A percentile compares a stretch with the other conserved stretches of the same genome.
These are phyloP conservation scores for Microdochium trichocladiopsis DNA, from an alignment of 2,329 filamentous ascomycete species.

Conservation along the genomic window DNA sequence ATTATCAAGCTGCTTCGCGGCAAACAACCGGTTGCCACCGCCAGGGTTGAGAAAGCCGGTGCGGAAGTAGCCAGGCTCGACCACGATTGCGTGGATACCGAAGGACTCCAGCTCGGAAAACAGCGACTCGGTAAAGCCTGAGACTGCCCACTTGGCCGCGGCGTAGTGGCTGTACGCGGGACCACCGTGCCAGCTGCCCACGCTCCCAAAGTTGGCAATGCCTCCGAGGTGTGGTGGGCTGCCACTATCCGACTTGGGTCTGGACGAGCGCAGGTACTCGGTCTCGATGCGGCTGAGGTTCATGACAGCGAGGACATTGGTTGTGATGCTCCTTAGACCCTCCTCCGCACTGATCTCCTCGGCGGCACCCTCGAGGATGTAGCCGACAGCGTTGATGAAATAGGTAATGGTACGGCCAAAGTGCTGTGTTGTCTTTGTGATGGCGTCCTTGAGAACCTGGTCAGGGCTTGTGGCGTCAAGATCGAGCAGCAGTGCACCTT, in stretches of 20 bases:
- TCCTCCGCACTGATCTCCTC: slow-evolving; percentile 29
- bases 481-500: slow-evolving; percentile 32
- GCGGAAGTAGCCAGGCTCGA: slow-evolving; percentile 48
- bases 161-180: slow-evolving; percentile 25
- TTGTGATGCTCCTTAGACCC: slow-evolving; percentile 20
- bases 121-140: slow-evolving; percentile 26
- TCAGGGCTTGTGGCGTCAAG: slow-evolving; percentile 39
- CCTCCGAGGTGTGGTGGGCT: slow-evolving; percentile 15
- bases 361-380: slow-evolving; percentile 30
- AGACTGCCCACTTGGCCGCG: slow-evolving; percentile 31
- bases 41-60: slow-evolving; percentile 37
- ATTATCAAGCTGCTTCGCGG: slow-evolving; percentile 20
- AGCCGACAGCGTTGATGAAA: slow-evolving; percentile 40
- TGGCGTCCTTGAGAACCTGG: slow-evolving; percentile 22
- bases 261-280: slow-evolving; percentile 24
- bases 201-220: slow-evolving; percentile 32
- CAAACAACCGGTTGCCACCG: slow-evolving; percentile 13
- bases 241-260: background rate
- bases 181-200: slow-evolving; percentile 25
- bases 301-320: slow-evolving; percentile 33
- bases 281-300: slow-evolving; percentile 27
- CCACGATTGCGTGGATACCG: slow-evolving; percentile 28
- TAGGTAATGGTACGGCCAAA: slow-evolving; percentile 33
- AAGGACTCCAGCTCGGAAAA: slow-evolving; percentile 24
- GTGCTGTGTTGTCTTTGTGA: slow-evolving; percentile 11